Conservation (phyloP, 805 yeast genomes). For the Teunomyces stri region DNA sequence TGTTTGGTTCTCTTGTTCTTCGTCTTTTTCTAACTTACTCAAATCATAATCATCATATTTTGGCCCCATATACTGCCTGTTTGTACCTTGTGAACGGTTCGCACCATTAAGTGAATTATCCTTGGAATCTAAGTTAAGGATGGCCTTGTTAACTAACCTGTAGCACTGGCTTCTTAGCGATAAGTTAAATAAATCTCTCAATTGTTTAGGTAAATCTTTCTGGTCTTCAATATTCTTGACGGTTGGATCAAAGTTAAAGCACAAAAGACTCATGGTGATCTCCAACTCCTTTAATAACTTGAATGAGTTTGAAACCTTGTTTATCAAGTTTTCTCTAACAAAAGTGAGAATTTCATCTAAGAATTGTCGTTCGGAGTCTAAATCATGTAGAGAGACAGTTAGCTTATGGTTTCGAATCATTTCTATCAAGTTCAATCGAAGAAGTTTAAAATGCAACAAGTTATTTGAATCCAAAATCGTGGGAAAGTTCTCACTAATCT, state of each 20-base stretch:
- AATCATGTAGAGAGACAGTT: conserved; percentile 7
- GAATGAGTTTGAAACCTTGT: conserved; percentile 56
- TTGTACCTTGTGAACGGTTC: conserved; percentile 1
- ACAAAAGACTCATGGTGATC: conserved; percentile 76
- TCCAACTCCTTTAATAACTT: conserved; percentile 71
- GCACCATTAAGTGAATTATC: conserved; percentile 5
- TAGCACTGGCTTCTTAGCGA: conserved; percentile 66
- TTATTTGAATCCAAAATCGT: conserved; percentile 62
- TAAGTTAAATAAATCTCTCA: conserved; percentile 56
- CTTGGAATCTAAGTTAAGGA: conserved; percentile 38
- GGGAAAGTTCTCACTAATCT: conserved; percentile 60
- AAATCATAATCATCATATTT: conserved; percentile 20
- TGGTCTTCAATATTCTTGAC: conserved; percentile 30
- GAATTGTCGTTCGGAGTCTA: conserved; percentile 43
- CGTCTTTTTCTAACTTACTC: conserved; percentile 8
- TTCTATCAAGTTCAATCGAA: conserved; percentile 75
- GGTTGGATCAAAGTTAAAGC: conserved; percentile 44
- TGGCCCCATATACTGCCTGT: conserved; percentile 19
- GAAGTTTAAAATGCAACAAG: conserved; percentile 65
- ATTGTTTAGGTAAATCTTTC: conserved; percentile 50
- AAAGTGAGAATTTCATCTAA: conserved; percentile 54
- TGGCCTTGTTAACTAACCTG: conserved; percentile 64
- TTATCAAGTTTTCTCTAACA: conserved; percentile 60
- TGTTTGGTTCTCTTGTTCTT: neutral
- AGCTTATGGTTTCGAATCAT: conserved; percentile 59